phyloP scores from a whole-genome alignment of 176 grass and related monocot genomes.

The Coix lacrymajobi region DNA sequence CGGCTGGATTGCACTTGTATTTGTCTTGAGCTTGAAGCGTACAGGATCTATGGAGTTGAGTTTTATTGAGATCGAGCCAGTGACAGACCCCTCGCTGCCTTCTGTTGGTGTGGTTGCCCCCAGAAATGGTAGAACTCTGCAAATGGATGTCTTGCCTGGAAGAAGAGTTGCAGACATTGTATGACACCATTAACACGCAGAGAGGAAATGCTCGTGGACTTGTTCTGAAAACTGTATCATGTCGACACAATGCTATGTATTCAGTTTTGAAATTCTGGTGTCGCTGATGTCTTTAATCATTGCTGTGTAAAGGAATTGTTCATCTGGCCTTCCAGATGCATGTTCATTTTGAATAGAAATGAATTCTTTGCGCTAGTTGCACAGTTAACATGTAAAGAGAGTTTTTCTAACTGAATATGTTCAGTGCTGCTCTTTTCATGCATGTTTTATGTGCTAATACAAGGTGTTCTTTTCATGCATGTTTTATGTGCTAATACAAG shows the following conservation, averaged over 20 bases:
- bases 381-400: neutral
- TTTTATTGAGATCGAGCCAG: conserved; percentile 82
- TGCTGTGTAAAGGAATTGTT: conserved; percentile 12
- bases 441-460: neutral
- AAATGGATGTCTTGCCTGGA: conserved; percentile 49
- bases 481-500: too few species aligned
- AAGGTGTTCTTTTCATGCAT: too few species aligned
- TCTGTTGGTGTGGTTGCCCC: conserved; percentile 53
- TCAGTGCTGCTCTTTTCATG: neutral
- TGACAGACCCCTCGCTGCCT: conserved; percentile 47
- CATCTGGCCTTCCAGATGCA: conserved; percentile 13
- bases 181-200: conserved; percentile 27
- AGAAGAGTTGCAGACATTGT: conserved; percentile 65
- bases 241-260: conserved; percentile 5
- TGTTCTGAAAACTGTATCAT: conserved; percentile 9
- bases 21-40: conserved; percentile 83
- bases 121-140: conserved; percentile 47
- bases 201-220: neutral
- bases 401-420: neutral
- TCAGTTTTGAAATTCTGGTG: conserved; percentile 11
- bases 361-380: neutral
- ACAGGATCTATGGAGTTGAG: conserved; percentile 58
- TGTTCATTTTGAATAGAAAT: conserved; percentile 11
- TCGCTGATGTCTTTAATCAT: neutral
- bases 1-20: conserved; percentile 76